Evolutionary conservation across 75 land plant genomes (phyloP).

Genomic region (Sequoiadendron giganteum): DNA sequence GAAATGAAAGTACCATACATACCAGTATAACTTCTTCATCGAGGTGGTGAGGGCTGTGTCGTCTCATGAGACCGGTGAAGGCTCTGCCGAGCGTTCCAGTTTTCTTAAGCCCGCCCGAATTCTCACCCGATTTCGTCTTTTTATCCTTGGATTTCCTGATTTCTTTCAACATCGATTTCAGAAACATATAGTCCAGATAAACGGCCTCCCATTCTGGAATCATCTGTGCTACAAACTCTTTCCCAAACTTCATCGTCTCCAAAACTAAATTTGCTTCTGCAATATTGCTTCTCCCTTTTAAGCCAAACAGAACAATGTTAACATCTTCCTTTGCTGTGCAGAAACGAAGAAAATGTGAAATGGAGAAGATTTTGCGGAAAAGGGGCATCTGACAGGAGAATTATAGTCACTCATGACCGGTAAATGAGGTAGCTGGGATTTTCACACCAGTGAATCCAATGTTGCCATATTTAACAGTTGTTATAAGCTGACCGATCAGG

Average conservation of each 20-base stretch:
- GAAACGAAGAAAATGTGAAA: no score
- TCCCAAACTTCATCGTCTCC: constrained; percentile 45
- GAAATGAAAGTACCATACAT: no score
- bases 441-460: no score
- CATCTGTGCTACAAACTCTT: constrained; percentile 42
- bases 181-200: constrained; percentile 26
- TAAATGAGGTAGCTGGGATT: no score
- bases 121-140: not conserved
- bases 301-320: no score
- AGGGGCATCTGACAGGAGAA: no score
- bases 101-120: not conserved
- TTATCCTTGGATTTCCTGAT: constrained; percentile 16
- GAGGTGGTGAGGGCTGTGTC: not conserved
- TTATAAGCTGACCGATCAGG: no score
- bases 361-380: no score
- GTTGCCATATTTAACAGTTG: no score
- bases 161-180: constrained; percentile 29
- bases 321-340: no score
- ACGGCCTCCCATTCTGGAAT: constrained; percentile 56
- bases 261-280: not conserved
- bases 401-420: no score
- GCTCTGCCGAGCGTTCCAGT: constrained; percentile 18
- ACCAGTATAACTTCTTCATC: not conserved
- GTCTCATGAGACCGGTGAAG: constrained; percentile 28
- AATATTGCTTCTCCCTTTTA: no score